Conservation (phyloP, 164 flowering plant genomes). For the Annona cherimola region DNA sequence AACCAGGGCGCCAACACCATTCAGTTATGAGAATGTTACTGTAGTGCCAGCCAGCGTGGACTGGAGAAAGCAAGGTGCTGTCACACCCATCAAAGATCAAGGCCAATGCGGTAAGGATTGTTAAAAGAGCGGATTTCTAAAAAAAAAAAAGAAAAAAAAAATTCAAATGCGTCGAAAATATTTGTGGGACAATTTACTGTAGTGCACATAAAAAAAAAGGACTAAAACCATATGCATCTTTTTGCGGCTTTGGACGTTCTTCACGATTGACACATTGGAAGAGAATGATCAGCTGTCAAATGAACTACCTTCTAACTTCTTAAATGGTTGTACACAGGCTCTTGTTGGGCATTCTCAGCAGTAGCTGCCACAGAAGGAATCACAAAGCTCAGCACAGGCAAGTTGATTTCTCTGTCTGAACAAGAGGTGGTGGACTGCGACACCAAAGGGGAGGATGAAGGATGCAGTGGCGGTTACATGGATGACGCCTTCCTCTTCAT, state of each 20-base stretch:
- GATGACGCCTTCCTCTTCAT: conserved; percentile 8
- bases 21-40: conserved; percentile 9
- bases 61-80: conserved; percentile 40
- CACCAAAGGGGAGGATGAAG: conserved; percentile 3
- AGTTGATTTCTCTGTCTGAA: too few relatives aligned
- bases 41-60: conserved; percentile 22
- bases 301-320: conserved; percentile 1
- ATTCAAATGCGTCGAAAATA: too few relatives aligned
- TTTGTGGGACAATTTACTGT: too few relatives aligned
- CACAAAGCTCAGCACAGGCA: too few relatives aligned
- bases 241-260: conserved; percentile 13
- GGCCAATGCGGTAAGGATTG: conserved; percentile 42
- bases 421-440: conserved; percentile 11
- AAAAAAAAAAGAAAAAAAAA: too few relatives aligned
- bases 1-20: not conserved
- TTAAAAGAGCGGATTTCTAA: too few relatives aligned
- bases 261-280: conserved; percentile 3
- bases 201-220: too few relatives aligned
- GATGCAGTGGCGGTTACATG: conserved; percentile 7
- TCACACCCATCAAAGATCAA: conserved; percentile 38
- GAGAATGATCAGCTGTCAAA: conserved; percentile 4
- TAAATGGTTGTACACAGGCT: too few relatives aligned
- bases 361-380: too few relatives aligned
- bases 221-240: too few relatives aligned
- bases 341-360: too few relatives aligned